A percentile compares a stretch with the other conserved stretches of the same genome.
Conservation (phyloP, 345 rosid species). For the Syzygium oleosum region DNA sequence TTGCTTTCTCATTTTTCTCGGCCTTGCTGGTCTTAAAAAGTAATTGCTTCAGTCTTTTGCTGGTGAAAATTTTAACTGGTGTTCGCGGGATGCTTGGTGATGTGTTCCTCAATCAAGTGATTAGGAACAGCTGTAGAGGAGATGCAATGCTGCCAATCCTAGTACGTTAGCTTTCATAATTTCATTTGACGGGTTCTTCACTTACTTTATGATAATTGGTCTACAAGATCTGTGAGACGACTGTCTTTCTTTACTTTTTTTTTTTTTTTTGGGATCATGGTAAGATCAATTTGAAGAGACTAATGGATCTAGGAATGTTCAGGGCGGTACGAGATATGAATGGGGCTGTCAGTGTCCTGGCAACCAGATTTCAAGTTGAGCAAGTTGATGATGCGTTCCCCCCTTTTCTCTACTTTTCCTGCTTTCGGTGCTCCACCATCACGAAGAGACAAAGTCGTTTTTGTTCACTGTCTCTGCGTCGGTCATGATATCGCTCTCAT, state of each 20-base stretch:
- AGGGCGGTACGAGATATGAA: background rate
- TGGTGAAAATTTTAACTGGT: background rate
- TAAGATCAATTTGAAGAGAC: background rate
- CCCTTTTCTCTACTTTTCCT: background rate
- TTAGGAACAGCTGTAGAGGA: background rate
- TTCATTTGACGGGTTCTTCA: background rate
- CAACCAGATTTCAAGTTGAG: background rate
- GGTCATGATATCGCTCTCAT: background rate
- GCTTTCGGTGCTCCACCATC: background rate
- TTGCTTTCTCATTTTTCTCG: background rate
- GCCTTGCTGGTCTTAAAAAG: background rate
- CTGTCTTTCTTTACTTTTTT: background rate
- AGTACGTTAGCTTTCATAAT: background rate
- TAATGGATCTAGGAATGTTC: background rate
- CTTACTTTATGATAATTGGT: background rate
- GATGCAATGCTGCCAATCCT: background rate
- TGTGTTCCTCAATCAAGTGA: background rate
- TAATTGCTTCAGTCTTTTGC: background rate
- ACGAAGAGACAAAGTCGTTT: background rate
- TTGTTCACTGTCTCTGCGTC: background rate
- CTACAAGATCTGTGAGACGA: background rate
- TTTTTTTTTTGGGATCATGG: background rate
- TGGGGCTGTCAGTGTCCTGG: background rate
- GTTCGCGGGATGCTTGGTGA: background rate
- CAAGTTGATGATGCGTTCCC: background rate